Evolutionary conservation across 2,329 filamentous ascomycete species (phyloP), one percentile per base, ranked within the genome.

Genomic region (Torrubiella hemipterigena): DNA sequence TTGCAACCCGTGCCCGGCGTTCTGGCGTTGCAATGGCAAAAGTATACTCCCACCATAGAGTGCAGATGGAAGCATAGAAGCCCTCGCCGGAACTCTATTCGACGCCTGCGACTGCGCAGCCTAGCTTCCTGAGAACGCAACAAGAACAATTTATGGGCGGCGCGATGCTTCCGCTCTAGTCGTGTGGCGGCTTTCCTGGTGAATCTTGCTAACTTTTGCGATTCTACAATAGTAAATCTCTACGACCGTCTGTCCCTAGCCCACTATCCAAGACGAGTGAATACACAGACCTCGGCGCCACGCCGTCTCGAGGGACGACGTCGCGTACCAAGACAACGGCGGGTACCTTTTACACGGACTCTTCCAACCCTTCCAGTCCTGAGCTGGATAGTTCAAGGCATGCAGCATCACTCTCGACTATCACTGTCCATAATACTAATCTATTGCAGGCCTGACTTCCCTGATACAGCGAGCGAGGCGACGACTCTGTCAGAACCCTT

Each of bases 171-270:
- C n/a, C n/a, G n/a, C n/a, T n/a, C n/a, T n/a, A n/a, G n/a, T n/a
- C n/a, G n/a, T n/a, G 27, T 29, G 16, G 12, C n/a, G n/a, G n/a
- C n/a, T n/a, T n/a, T n/a, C n/a, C n/a, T n/a, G n/a, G n/a, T 45
- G 41, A 31, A 52, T 42, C 33, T 31, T 36, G 29, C 27, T 31
- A 27, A 42, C 39, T 31, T 41, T 39, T 37, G n/a, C n/a, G n/a
- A n/a, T n/a, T n/a, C n/a, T n/a, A n/a, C n/a, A n/a, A n/a, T n/a
- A 28, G 35, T 46, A 72, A 67, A 61, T 65, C 60, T 32, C 58
- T 54, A 42, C 56, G 61, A 47, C 63, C 58, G 46, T 49, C 57
- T 34, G 54, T 60, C 38, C 63, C 66, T 27, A 71, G 66, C 44
- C 67, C 67, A 40, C 53, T 70, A 29, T 69, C 45, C 36, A 57